phyloP scores from a whole-genome alignment of 2,329 filamentous ascomycete species.

The Pestalotiopsis sp. region DNA sequence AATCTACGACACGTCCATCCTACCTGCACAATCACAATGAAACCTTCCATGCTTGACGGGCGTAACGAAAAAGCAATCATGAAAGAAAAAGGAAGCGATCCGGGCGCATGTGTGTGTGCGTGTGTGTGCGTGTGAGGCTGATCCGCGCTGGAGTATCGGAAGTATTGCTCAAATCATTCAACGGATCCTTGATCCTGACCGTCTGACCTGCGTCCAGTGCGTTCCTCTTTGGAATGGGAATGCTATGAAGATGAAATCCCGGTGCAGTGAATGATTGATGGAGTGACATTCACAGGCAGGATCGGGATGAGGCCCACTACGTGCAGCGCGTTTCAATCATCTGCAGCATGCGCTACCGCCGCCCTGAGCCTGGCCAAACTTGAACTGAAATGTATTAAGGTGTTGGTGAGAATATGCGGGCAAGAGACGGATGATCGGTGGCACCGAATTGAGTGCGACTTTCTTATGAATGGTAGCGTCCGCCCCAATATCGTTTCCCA shows the following conservation, averaged over 20 bases:
- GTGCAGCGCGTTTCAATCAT: neutral
- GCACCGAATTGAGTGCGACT: neutral
- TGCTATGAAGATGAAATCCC: neutral
- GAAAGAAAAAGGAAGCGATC: neutral
- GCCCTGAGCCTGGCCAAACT: neutral
- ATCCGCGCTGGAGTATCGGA: constrained; percentile 7
- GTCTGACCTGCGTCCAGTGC: neutral
- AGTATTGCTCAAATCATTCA: constrained; percentile 4
- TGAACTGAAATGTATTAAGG: neutral
- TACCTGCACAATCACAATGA: constrained; percentile 4
- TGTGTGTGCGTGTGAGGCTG: neutral
- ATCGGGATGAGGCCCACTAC: neutral
- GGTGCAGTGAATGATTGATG: neutral
- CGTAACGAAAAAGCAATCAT: constrained; percentile 5
- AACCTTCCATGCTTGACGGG: constrained; percentile 16
- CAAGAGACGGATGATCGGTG: neutral
- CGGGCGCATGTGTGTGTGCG: neutral
- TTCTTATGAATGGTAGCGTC: neutral
- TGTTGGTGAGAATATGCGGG: neutral
- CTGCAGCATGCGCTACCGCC: neutral
- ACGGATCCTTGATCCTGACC: constrained; percentile 8
- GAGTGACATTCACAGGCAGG: neutral
- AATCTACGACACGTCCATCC: neutral
- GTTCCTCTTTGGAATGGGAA: neutral
- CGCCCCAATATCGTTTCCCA: neutral